These are phyloP conservation scores for Lodderomyces oxycetoniae DNA, from an alignment of 1,139 yeast species.

Conservation along the genomic window DNA sequence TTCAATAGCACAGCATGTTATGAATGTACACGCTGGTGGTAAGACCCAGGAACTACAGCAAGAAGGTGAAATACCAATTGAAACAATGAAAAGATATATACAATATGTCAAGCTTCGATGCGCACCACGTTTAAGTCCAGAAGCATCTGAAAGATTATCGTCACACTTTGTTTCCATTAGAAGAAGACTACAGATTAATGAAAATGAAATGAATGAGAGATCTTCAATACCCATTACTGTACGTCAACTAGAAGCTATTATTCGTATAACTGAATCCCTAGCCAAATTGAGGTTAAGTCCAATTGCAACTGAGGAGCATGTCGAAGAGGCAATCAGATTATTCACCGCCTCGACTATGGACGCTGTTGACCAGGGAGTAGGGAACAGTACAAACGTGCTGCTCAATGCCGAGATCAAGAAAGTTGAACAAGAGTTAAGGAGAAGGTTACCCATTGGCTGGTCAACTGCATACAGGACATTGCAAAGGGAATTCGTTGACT, in stretches of 20 bases:
- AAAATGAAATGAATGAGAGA: constrained; percentile 77
- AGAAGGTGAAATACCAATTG: constrained; percentile 87
- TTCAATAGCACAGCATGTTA: constrained; percentile 89
- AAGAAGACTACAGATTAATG: constrained; percentile 76
- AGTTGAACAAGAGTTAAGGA: constrained; percentile 80
- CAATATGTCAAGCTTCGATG: constrained; percentile 85
- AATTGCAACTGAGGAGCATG: constrained; percentile 83
- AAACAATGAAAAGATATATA: constrained; percentile 85
- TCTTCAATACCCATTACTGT: constrained; percentile 96
- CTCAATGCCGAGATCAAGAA: constrained; percentile 65
- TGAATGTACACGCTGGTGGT: constrained; percentile 88
- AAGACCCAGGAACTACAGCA: constrained; percentile 42
- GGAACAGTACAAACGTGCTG: constrained; percentile 44
- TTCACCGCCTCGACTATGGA: constrained; percentile 98
- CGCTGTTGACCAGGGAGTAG: constrained; percentile 85
- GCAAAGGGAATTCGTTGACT: constrained; percentile 76
- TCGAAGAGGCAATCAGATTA: constrained; percentile 89
- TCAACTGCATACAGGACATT: constrained; percentile 85
- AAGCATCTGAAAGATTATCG: constrained; percentile 88
- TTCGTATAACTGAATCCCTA: constrained; percentile 90
- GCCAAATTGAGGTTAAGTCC: constrained; percentile 85
- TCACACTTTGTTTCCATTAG: constrained; percentile 92
- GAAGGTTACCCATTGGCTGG: constrained; percentile 96
- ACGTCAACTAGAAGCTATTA: constrained; percentile 95
- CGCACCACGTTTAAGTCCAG: constrained; percentile 88